Evolutionary conservation across 345 rosid species (phyloP), one percentile per base, ranked within the genome.

Genomic region (Xanthoceras sorbifolium): DNA sequence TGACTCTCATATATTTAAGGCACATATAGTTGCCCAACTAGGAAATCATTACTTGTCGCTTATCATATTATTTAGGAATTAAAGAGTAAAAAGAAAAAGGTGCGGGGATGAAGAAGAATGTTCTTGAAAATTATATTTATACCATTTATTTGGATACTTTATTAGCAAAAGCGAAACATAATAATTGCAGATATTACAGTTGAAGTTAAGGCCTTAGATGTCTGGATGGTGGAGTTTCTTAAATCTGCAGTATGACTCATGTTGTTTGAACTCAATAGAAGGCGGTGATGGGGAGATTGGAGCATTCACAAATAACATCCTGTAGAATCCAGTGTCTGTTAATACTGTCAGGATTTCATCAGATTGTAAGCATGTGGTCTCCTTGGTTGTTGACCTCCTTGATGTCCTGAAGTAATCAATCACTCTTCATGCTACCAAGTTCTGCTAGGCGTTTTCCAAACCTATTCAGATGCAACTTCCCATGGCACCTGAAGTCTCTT

Each of bases 401-500:
- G 67, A 18, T 64, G 42, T 64, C 22, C 67, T 64, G 22, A 64
- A 64, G 42, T 64, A 32, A 17, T 32, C 36, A 36, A 5, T 31
- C 40, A 9, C n/a, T n/a, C n/a, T n/a, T 9, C 20, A 18, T 6
- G 67, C 40, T 29, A 6, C 67, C 38, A 63, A 15, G 38, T 63
- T 63, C n/a, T 32, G 23, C 42, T 63, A 63, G 67, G 40, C 20
- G 17, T 22, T 29, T 28, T 28, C 17, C 34, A 34, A 29, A 12
- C 22, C 7, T 31, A 64, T 64, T 64, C 42, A 64, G 42, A 31
- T 17, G 7, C 67, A 31, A 32, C 55, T 31, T 64, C 25, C 40
- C 67, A 31, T 64, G 67, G n/a, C 67, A 15, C 23, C 42, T 64
- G 67, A 32, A 64, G 67, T 32, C 67, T 63, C 67, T 31, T 63